A percentile compares a stretch with the other conserved stretches of the same genome.
Conservation (phyloP, 768 basidiomycete species). For the Tulasnella sp. region DNA sequence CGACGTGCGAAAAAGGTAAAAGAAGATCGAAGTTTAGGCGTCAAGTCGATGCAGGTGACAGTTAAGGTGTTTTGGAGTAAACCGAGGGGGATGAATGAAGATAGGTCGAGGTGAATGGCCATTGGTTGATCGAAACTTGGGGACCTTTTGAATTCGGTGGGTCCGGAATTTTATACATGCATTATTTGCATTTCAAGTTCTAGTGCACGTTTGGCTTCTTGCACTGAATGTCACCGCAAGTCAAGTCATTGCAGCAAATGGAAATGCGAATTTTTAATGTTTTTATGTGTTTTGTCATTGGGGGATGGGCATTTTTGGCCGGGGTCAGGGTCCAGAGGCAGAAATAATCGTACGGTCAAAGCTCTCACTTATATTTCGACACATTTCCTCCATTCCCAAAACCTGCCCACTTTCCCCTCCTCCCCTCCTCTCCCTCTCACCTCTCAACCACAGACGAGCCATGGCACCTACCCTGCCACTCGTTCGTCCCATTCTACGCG, state of each 20-base stretch:
- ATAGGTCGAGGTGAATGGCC: not conserved
- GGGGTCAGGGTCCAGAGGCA: not conserved
- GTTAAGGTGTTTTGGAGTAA: not conserved
- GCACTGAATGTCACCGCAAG: not conserved
- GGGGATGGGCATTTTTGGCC: not conserved
- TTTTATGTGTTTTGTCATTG: not conserved
- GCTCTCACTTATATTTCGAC: not conserved
- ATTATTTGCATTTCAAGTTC: not conserved
- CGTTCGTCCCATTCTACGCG: conserved; percentile 14
- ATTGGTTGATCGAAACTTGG: not conserved
- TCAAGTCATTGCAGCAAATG: not conserved
- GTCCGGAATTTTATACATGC: not conserved
- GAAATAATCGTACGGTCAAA: conserved; percentile 2
- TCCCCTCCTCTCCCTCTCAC: not conserved
- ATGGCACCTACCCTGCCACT: conserved; percentile 7
- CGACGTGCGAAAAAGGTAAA: not conserved
- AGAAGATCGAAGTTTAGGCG: not conserved
- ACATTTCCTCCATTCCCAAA: not conserved
- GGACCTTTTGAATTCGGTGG: not conserved
- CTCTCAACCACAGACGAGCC: not conserved
- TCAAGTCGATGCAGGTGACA: not conserved
- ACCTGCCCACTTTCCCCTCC: not conserved
- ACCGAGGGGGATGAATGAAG: not conserved
- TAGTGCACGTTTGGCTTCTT: not conserved
- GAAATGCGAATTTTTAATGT: not conserved